Conservation (phyloP, 169 alveolate genomes). For the Cryptosporidium viatorum region DNA sequence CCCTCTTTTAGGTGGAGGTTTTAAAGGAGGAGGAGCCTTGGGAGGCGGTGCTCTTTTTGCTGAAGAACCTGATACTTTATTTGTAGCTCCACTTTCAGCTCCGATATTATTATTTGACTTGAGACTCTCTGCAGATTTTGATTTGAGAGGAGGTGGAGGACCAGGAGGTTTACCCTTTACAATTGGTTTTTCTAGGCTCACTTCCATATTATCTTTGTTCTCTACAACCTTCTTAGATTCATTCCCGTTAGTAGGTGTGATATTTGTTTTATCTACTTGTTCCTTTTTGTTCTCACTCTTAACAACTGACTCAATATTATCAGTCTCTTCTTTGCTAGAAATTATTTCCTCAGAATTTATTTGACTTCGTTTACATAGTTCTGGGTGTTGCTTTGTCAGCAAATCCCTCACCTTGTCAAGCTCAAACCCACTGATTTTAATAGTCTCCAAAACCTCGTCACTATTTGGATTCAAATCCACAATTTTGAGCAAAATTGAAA, state of each 20-base stretch:
- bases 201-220: background rate
- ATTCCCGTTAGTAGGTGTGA: background rate
- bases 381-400: slow-evolving; percentile 63
- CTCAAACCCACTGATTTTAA: slow-evolving; percentile 20
- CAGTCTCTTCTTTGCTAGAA: background rate
- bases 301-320: background rate
- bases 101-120: background rate
- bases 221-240: background rate
- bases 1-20: slow-evolving; percentile 1
- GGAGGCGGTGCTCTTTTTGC: slow-evolving; percentile 58
- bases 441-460: slow-evolving; percentile 49
- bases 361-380: background rate
- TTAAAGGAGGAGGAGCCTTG: slow-evolving; percentile 55
- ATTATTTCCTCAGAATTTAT: background rate
- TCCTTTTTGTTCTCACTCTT: background rate
- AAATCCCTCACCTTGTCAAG: slow-evolving; percentile 23
- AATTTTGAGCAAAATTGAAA: slow-evolving; percentile 33
- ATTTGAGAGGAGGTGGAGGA: slow-evolving; percentile 68
- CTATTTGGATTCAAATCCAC: slow-evolving; percentile 62
- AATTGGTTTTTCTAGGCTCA: background rate
- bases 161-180: slow-evolving; percentile 63
- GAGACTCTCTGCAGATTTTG: slow-evolving; percentile 5
- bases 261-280: background rate
- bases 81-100: background rate
- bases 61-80: slow-evolving; percentile 3